These are phyloP conservation scores for Holtermanniella nyarrowii DNA, from an alignment of 768 basidiomycete genomes.

Conservation along the genomic window DNA sequence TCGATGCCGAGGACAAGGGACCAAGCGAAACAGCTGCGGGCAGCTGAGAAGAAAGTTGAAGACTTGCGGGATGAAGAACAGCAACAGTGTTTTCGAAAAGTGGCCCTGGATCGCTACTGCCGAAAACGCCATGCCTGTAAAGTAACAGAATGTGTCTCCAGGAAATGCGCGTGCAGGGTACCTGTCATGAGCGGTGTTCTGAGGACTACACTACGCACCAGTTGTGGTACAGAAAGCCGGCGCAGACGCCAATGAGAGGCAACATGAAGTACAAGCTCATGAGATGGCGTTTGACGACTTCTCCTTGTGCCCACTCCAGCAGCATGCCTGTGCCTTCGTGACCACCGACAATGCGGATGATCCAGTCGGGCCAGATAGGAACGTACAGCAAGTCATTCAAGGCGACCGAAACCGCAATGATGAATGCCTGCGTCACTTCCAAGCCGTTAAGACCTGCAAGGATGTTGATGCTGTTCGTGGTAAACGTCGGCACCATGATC, in stretches of 20 bases:
- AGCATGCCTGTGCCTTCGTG: slow-evolving; percentile 25
- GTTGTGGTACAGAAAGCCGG: slow-evolving; percentile 88
- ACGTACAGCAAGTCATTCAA: slow-evolving; percentile 88
- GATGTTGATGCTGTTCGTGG: slow-evolving; percentile 97
- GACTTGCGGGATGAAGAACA: slow-evolving; percentile 96
- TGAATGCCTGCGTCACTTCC: slow-evolving; percentile 83
- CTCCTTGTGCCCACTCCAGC: slow-evolving; percentile 41
- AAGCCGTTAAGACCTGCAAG: slow-evolving; percentile 95
- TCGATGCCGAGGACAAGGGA: slow-evolving; percentile 88
- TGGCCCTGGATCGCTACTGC: slow-evolving; percentile 96
- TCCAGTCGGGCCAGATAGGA: slow-evolving; percentile 53
- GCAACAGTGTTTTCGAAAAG: slow-evolving; percentile 87
- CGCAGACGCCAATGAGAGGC: slow-evolving; percentile 80
- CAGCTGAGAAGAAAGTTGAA: slow-evolving; percentile 93
- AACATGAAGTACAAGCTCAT: slow-evolving; percentile 96
- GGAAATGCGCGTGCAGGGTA: slow-evolving; percentile 92
- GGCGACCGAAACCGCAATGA: slow-evolving; percentile 82
- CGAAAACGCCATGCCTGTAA: slow-evolving; percentile 96
- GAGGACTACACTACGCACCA: slow-evolving; percentile 52
- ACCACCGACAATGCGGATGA: slow-evolving; percentile 51
- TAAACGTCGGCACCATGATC: slow-evolving; percentile 87
- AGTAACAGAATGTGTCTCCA: slow-evolving; percentile 95
- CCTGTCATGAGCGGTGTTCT: slow-evolving; percentile 46
- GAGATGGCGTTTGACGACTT: slow-evolving; percentile 85
- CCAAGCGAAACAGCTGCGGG: slow-evolving; percentile 87